Evolutionary conservation across 345 rosid genomes (phyloP), one percentile per base, ranked within the genome.

Genomic region (Arabidopsis arenosa): DNA sequence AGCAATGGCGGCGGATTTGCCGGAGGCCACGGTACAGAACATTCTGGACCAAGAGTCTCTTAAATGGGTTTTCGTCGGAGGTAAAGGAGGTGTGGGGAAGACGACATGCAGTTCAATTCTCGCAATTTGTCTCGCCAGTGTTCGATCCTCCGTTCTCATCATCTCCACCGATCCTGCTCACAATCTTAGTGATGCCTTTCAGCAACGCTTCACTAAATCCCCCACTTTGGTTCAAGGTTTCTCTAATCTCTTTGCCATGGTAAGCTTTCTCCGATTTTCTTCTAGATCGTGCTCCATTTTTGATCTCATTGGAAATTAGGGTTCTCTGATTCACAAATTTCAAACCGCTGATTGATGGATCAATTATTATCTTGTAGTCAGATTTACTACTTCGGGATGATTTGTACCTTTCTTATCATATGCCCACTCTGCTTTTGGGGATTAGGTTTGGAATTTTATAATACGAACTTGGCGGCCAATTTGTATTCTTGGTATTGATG

Each of bases 101-200:
- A 96, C 99, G 55, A 93, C 97, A 9, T 90, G 99, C 84, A 96
- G 99, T 81, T 96, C 98, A 3, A 87, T 93, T 41, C 81, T 96
- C 23, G 81, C 99, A 41, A 88, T 91, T 77, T 88, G 92, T 49
- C 79, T 96, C 60, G 88, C 98, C 39, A 65, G 70, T 70, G 93
- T 93, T 69, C 89, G 99, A 80, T 73, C 97, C 73, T 93, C 99
- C 36, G 99, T 96, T 37, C 81, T 96, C 80, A 93, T 96, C 84
- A 96, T 96, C 67, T 96, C 99, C 81, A 96, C 99, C 48, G 99
- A 96, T 69, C 99, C 99, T 2, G 99, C 99, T 80, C 99, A 96
- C 85, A 96, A 96, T 82, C 98, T 96, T 83, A 96, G 98, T 82
- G 97, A 96, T 73, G 98, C 98, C 5, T 96, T 96, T 82, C 99